These are phyloP conservation scores for Wickerhamomyces xylosicus DNA, from an alignment of 805 yeast species.

Conservation along the genomic window DNA sequence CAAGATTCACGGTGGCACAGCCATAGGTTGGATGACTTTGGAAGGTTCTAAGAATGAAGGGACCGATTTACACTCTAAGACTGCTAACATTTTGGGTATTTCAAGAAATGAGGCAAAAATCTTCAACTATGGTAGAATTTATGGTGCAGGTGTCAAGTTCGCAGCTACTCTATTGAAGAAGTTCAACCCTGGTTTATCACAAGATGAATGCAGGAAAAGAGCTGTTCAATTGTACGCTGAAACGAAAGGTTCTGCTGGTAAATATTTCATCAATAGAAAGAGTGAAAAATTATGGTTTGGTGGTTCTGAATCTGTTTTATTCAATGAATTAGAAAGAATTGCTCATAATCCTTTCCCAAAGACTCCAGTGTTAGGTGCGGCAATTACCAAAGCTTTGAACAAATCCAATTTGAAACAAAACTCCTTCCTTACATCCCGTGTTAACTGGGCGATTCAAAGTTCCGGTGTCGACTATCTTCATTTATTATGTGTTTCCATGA, in stretches of 20 bases:
- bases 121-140: conserved; percentile 93
- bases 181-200: conserved; percentile 64
- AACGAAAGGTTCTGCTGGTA: conserved; percentile 63
- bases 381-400: conserved; percentile 78
- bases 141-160: conserved; percentile 93
- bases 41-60: conserved; percentile 90
- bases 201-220: conserved; percentile 50
- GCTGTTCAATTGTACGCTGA: conserved; percentile 64
- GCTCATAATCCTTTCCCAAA: conserved; percentile 73
- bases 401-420: conserved; percentile 53
- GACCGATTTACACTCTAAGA: conserved; percentile 91
- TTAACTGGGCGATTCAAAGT: conserved; percentile 97
- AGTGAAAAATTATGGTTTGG: conserved; percentile 55
- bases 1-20: conserved; percentile 88
- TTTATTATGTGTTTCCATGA: conserved; percentile 76
- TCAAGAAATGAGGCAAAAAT: conserved; percentile 87
- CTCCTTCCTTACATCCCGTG: conserved; percentile 75
- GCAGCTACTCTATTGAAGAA: conserved; percentile 78
- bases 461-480: conserved; percentile 97
- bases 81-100: conserved; percentile 84
- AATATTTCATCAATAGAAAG: conserved; percentile 17
- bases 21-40: conserved; percentile 98
- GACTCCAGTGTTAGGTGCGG: conserved; percentile 91
- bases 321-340: conserved; percentile 78
- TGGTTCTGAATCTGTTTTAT: conserved; percentile 88